Percentiles rank a stretch among this genome's conserved stretches.
These are phyloP conservation scores for Acanthamoeba lenticulata DNA, from an alignment of 208 protist genomes.

Conservation along the genomic window DNA sequence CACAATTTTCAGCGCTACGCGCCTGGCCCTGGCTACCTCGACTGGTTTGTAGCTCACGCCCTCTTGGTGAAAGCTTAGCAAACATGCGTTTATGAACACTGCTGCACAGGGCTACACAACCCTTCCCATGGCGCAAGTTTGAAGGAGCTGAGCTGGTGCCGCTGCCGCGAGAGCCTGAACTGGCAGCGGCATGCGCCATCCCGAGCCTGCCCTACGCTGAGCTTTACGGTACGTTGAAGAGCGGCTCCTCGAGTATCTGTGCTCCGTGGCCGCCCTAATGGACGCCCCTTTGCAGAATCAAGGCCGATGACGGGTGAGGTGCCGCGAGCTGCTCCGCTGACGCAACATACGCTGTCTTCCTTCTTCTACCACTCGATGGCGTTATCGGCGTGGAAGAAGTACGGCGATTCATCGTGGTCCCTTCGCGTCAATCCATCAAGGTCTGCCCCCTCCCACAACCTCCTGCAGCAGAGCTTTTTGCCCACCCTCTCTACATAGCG, in stretches of 20 bases:
- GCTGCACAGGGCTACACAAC: background rate
- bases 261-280: background rate
- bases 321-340: background rate
- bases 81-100: background rate
- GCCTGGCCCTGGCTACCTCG: background rate
- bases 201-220: background rate
- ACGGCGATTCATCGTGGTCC: background rate
- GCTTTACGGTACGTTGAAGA: background rate
- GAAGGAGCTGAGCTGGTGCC: background rate
- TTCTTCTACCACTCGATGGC: conserved; percentile 60
- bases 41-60: background rate
- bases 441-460: background rate
- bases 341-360: background rate
- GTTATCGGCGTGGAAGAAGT: conserved; percentile 49
- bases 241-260: background rate
- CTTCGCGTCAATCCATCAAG: conserved; percentile 39
- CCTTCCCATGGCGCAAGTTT: background rate
- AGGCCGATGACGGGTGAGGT: background rate
- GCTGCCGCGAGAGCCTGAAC: background rate
- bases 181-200: background rate
- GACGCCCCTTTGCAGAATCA: background rate
- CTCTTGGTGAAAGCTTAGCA: background rate
- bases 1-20: conserved; percentile 49
- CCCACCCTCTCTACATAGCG: background rate
- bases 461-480: too few species aligned